These are phyloP conservation scores for Tetrapisispora namnaoensis DNA, from an alignment of 805 yeast species.

Conservation along the genomic window DNA sequence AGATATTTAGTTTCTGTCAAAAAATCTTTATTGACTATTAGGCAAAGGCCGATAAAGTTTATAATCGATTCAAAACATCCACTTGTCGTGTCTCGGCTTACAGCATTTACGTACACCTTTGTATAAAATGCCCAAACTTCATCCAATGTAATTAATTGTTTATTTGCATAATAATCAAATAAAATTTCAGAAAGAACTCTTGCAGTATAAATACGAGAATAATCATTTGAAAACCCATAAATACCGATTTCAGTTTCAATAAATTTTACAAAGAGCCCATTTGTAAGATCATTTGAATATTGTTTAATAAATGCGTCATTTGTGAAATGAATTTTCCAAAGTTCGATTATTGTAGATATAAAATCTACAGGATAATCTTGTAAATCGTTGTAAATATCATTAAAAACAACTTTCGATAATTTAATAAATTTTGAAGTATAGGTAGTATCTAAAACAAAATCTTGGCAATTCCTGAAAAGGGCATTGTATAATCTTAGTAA, in stretches of 20 bases:
- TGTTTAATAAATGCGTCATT: constrained; percentile 18
- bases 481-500: constrained; percentile 17
- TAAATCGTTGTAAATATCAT: constrained; percentile 12
- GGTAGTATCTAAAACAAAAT: constrained; percentile 5
- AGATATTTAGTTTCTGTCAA: constrained; percentile 22
- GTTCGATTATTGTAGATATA: constrained; percentile 19
- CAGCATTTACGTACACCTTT: constrained; percentile 11
- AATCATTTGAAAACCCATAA: constrained; percentile 23
- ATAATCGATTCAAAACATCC: constrained; percentile 32
- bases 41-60: constrained; percentile 27
- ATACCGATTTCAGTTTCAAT: constrained; percentile 20
- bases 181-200: constrained; percentile 30
- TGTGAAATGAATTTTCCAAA: constrained; percentile 16
- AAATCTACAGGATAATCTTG: constrained; percentile 22
- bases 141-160: constrained; percentile 12
- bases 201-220: constrained; percentile 24
- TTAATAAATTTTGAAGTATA: constrained; percentile 18
- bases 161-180: constrained; percentile 17
- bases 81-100: constrained; percentile 20
- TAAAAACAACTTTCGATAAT: constrained; percentile 17
- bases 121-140: constrained; percentile 17
- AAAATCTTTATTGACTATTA: constrained; percentile 20
- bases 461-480: constrained; percentile 14
- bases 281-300: constrained; percentile 11
- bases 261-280: constrained; percentile 15